Evolutionary conservation across 2,329 filamentous ascomycete genomes (phyloP), one percentile per base, ranked within the genome.

Genomic region (Dryadomyces quercivorus): DNA sequence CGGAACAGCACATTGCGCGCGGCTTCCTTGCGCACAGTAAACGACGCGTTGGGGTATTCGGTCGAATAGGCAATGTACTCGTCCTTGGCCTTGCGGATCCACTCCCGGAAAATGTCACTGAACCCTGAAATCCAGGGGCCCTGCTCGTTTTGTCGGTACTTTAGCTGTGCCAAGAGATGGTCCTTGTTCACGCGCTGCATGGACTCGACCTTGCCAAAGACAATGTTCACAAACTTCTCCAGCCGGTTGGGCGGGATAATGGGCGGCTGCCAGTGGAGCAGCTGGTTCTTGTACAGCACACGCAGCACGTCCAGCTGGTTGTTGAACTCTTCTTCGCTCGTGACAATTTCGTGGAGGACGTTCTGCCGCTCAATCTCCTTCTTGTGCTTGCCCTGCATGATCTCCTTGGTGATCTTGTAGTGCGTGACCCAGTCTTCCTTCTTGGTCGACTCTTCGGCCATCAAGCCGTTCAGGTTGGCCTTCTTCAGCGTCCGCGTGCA

Each of bases 91-190:
- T 96, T 97, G 59, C 93, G 82, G 58, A 97, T 95, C 93, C 93
- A 98, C 70, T 98, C 93, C 56, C 93, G 78, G 74, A 98, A 97
- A 51, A 98, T 88, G 64, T 97, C 93, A 65, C 91, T 96, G 70
- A 96, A 96, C 3, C 93, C 93, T 13, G 81, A 76, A 56, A 98
- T 85, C 83, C 90, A 98, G 0, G 93, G 93, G 0, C 93, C 93
- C 70, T 98, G 92, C 66, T 97, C 93, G 63, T 93, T 87, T 67
- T 98, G 93, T 26, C 93, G 83, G 66, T 97, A 98, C 65, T 97
- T 97, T 62, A 98, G 79, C 67, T 96, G 92, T 2, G 92, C 86
- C 22, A 98, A 73, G 20, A 98, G 78, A 66, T 93, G 85, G 59
- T 96, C 91, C 67, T 94, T 93, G 68, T 97, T 97, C 62, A 91